Percentiles rank a stretch among this genome's conserved stretches.
phyloP scores from a whole-genome alignment of 768 basidiomycete genomes.

The Crucibulum laeve region DNA sequence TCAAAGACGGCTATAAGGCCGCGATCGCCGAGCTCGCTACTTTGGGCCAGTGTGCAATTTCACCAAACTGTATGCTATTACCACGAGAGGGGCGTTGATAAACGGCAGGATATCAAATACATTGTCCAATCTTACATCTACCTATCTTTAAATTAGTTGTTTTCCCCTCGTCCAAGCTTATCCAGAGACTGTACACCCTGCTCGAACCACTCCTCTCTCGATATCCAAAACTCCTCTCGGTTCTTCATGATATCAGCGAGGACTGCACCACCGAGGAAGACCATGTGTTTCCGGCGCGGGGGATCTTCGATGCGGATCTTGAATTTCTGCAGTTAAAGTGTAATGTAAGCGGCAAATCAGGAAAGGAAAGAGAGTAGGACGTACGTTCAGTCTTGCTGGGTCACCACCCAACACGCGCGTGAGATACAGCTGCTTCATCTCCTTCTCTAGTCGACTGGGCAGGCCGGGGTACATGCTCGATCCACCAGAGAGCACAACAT shows the following conservation, averaged over 20 bases:
- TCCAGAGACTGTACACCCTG: slow-evolving; percentile 79
- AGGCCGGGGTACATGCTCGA: slow-evolving; percentile 99
- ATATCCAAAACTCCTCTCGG: slow-evolving; percentile 93
- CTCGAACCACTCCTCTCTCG: slow-evolving; percentile 93
- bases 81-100: too few species aligned
- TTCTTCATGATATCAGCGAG: slow-evolving; percentile 98
- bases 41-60: too few species aligned
- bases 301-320: slow-evolving; percentile 99
- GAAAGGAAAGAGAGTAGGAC: slow-evolving; percentile 28
- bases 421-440: slow-evolving; percentile 99
- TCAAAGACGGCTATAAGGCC: too few species aligned
- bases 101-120: too few species aligned
- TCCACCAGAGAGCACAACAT: slow-evolving; percentile 95
- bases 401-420: slow-evolving; percentile 85
- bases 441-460: slow-evolving; percentile 95
- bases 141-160: slow-evolving; percentile 10
- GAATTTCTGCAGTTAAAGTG: slow-evolving; percentile 73
- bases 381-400: slow-evolving; percentile 77
- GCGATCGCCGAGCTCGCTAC: too few species aligned
- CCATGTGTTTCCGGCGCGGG: slow-evolving; percentile 98
- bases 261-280: slow-evolving; percentile 98
- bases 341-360: background rate
- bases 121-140: background rate
- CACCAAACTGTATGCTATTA: too few species aligned
- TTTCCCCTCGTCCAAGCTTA: slow-evolving; percentile 76